Evolutionary conservation across 2,329 filamentous ascomycete species (phyloP), one percentile per base, ranked within the genome.

Genomic region (Xylariaceae sp.): DNA sequence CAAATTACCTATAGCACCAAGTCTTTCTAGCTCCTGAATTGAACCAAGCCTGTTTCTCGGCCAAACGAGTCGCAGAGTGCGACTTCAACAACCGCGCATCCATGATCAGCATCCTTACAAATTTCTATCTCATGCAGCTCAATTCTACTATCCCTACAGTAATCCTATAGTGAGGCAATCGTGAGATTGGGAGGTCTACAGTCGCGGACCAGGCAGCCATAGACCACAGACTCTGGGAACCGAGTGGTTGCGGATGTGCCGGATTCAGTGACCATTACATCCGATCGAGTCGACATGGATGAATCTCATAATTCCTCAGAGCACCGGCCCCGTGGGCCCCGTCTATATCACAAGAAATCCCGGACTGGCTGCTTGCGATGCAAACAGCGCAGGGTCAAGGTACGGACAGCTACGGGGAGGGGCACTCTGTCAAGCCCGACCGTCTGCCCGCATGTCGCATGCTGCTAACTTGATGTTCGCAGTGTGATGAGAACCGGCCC

Each of bases 341-440:
- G 60, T 16, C 49, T 63, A 19, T 63, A 63, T 43, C 59, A 63
- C 41, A 62, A 63, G 22, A 63, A 62, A 37, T 60, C 55, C 28
- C 50, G 59, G 19, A 54, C 50, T 6, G 59, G 59, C 4, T 62
- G 60, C 45, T 18, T 55, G 41, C 52, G 55, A 22, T 60, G 56
- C 43, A 60, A 60, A 24, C 54, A 57, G 40, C 55, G 56, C 32
- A 56, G 55, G 44, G 56, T 60, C 17, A 60, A 60, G 54, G 56
- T 59, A 39, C 22, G 30, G 30, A 32, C 22, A 11, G 22, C 36
- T n/a, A 30, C 22, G 29, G 26, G 33, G 40, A 34, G 11, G 19
- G 19, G 16, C 12, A 12, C 9, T 26, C 16, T 16, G 33, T 32
- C 32, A 31, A 42, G 47, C 34, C 44, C 42, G 26, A 34, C 19